Percentiles rank a stretch among this genome's conserved stretches.
Conservation (phyloP, 2,329 filamentous ascomycete species). For the Xenoacremonium recifei region DNA sequence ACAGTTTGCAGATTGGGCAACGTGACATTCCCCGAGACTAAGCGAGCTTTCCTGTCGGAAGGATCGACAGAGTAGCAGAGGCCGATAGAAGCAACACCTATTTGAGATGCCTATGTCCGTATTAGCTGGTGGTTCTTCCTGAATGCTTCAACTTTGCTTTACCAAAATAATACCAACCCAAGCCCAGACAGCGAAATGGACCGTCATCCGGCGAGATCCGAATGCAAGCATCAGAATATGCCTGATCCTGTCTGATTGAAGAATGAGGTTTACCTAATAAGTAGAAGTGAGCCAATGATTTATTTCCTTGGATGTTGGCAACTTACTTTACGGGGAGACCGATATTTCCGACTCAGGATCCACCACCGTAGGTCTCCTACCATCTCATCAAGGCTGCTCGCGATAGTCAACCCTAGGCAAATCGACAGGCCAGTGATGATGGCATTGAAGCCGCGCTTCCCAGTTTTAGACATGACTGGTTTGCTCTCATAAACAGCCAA, state of each 20-base stretch:
- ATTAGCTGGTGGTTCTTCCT: not conserved
- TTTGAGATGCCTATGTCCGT: constrained; percentile 34
- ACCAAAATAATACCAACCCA: not conserved
- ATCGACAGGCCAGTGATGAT: constrained; percentile 41
- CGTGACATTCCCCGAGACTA: constrained; percentile 27
- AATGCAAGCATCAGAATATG: not conserved
- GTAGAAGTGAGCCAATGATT: not conserved
- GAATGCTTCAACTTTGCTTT: not conserved
- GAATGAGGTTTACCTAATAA: not conserved
- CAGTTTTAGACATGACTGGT: not conserved
- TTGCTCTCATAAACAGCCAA: not conserved
- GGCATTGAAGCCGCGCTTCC: constrained; percentile 39
- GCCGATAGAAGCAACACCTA: constrained; percentile 37
- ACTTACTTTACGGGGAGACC: constrained; percentile 35
- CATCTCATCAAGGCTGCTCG: constrained; percentile 39
- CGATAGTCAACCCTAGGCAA: constrained; percentile 37
- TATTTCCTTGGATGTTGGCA: not conserved
- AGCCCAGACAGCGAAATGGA: not conserved
- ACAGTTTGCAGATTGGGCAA: constrained; percentile 33
- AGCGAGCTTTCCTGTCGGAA: constrained; percentile 28
- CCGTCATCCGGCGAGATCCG: not conserved
- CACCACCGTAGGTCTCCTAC: constrained; percentile 42
- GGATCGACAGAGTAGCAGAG: constrained; percentile 39
- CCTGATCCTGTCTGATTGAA: not conserved
- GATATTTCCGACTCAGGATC: constrained; percentile 34